Evolutionary conservation across 164 flowering plant genomes (phyloP), one percentile per base, ranked within the genome.

Genomic region (Cinnamomum chago): DNA sequence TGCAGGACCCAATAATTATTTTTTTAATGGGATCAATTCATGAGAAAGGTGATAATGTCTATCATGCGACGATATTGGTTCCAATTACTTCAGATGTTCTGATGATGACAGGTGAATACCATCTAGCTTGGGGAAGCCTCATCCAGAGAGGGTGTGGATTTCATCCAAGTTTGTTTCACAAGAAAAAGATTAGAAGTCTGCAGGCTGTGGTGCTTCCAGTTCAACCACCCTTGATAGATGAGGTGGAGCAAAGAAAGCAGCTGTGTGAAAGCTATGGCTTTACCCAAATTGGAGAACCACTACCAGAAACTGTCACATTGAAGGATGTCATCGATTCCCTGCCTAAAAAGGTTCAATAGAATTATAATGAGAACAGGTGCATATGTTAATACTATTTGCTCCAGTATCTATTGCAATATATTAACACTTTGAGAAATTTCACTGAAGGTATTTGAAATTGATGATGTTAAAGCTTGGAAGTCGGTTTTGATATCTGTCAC

Each of bases 201-300:
- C 78, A 80, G 73, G 92, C 97, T 55, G 92, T 87, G 65, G 88
- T 92, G 12, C 65, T 80, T 74, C 88, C 90, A 9, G 85, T 80
- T 72, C 77, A 85, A 58, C 84, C 84, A 33, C 50, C 86, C 73
- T 68, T 84, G 64, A 50, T 75, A 70, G 88, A 87, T 62, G 78
- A 72, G 78, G 83, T 83, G 22, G 90, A 87, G 73, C 64, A 83
- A 58, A 86, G 97, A 75, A 84, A 85, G 67, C 81, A 87, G 72
- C 74, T 95, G 68, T 75, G 84, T 65, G 90, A 90, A 73, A 86
- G 74, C n/a, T 95, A 93, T 85, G 99, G 98, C n/a, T 95, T 95
- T 78, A 83, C 81, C 66, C 85, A 93, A 80, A 93, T 93, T 78
- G 97, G 94, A 71, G 97, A 92, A 78, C 96, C 90, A 35, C 92